These are phyloP conservation scores for Thermomucor indicae-seudaticae DNA, from an alignment of 371 early-diverging fungal species.

Conservation along the genomic window DNA sequence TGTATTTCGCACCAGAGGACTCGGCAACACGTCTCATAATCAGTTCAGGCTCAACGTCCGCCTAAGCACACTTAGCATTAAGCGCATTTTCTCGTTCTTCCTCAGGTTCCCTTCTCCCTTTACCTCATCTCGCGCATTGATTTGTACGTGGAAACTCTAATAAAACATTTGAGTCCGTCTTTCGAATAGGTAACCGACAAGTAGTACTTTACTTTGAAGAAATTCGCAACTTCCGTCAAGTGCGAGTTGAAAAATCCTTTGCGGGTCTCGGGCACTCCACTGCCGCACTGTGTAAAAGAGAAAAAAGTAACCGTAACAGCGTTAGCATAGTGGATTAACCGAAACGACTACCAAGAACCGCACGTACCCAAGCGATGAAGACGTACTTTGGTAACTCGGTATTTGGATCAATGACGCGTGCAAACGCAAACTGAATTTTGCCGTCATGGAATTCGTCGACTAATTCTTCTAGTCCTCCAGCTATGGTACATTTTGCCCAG, in stretches of 20 bases:
- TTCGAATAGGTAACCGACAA: no score
- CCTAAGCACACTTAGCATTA: conserved; percentile 24
- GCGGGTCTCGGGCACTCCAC: conserved; percentile 87
- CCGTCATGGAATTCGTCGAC: conserved; percentile 87
- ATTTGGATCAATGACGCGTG: conserved; percentile 81
- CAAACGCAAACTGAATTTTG: conserved; percentile 89
- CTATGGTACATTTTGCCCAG: conserved; percentile 18
- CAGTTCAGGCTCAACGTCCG: conserved; percentile 76
- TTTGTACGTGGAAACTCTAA: conserved; percentile 84
- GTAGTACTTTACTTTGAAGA: conserved; percentile 63
- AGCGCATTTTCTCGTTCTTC: no score
- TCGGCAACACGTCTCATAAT: conserved; percentile 86
- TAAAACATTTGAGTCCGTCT: not conserved
- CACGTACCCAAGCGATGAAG: conserved; percentile 85
- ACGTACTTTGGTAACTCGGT: conserved; percentile 86
- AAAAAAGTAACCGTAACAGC: not conserved
- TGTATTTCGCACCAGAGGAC: conserved; percentile 88
- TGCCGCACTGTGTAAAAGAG: conserved; percentile 71
- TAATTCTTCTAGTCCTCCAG: conserved; percentile 82
- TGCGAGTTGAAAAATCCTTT: conserved; percentile 88
- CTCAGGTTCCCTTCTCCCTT: not conserved
- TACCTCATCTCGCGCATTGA: conserved; percentile 83
- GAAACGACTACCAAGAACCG: not conserved
- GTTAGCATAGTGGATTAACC: no score
- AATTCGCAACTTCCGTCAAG: conserved; percentile 71